Conservation (phyloP, 768 basidiomycete species). For the Pulveroboletus sp. region DNA sequence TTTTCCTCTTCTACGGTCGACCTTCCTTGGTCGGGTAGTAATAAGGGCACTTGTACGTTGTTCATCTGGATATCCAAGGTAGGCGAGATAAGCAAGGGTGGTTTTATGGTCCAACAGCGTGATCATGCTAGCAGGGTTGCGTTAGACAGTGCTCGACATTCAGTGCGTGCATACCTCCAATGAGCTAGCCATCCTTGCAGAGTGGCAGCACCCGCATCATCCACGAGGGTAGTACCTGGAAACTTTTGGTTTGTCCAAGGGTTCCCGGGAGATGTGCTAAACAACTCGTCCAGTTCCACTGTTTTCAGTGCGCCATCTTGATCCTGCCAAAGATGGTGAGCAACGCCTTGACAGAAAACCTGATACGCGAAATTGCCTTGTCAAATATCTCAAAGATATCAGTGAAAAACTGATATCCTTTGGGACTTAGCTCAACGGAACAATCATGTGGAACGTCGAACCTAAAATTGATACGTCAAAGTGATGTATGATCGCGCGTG, state of each 20-base stretch:
- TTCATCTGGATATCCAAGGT: slow-evolving; percentile 85
- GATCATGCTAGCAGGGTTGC: slow-evolving; percentile 69
- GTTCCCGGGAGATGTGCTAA: slow-evolving; percentile 93
- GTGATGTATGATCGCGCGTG: neutral
- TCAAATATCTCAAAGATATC: slow-evolving; percentile 96
- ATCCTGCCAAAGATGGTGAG: slow-evolving; percentile 51
- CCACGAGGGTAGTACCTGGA: slow-evolving; percentile 84
- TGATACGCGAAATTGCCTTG: slow-evolving; percentile 49
- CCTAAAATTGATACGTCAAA: slow-evolving; percentile 39
- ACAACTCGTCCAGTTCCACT: slow-evolving; percentile 80
- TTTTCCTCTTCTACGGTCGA: slow-evolving; percentile 84
- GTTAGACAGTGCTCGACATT: slow-evolving; percentile 2
- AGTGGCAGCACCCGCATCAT: slow-evolving; percentile 89
- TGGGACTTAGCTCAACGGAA: slow-evolving; percentile 91
- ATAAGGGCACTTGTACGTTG: slow-evolving; percentile 81
- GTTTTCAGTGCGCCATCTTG: slow-evolving; percentile 90
- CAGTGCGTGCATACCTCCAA: slow-evolving; percentile 73
- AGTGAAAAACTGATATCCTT: slow-evolving; percentile 95
- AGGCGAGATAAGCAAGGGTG: slow-evolving; percentile 91
- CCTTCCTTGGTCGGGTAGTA: slow-evolving; percentile 79
- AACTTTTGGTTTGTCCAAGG: slow-evolving; percentile 95
- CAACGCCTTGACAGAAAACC: neutral
- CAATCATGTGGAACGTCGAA: slow-evolving; percentile 94
- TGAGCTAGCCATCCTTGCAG: slow-evolving; percentile 97
- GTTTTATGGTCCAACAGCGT: slow-evolving; percentile 92